A percentile compares a stretch with the other conserved stretches of the same genome.
Conservation (phyloP, 768 basidiomycete species). For the Tubosaeta sp. region DNA sequence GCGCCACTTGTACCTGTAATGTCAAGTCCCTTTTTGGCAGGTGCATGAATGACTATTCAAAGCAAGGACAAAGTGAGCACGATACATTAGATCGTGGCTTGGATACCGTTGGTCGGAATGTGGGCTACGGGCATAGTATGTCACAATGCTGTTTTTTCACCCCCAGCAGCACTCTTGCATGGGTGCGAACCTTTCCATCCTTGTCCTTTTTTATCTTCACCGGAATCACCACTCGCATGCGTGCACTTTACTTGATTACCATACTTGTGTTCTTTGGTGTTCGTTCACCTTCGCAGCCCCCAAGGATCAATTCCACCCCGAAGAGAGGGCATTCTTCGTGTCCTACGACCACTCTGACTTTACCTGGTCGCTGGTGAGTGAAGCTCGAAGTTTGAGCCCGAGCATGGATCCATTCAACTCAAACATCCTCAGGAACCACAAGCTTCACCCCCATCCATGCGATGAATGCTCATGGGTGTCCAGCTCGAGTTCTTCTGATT, state of each 20-base stretch:
- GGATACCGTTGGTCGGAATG: not conserved
- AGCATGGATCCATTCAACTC: constrained; percentile 48
- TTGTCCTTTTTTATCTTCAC: not conserved
- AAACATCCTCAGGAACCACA: constrained; percentile 51
- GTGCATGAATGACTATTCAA: not conserved
- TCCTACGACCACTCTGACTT: constrained; percentile 46
- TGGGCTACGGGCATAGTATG: too few relatives aligned
- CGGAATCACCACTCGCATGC: constrained; percentile 8
- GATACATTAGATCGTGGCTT: not conserved
- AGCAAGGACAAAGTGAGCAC: too few relatives aligned
- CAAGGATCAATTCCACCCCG: constrained; percentile 7
- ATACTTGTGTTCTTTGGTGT: constrained; percentile 16
- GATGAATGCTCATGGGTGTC: constrained; percentile 49
- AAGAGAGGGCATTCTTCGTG: constrained; percentile 33
- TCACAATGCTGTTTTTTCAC: too few relatives aligned
- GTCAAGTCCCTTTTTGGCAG: constrained; percentile 5
- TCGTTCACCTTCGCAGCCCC: constrained; percentile 8
- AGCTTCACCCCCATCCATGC: constrained; percentile 39
- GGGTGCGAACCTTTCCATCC: not conserved
- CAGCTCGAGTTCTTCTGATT: constrained; percentile 34
- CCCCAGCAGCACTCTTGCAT: too few relatives aligned
- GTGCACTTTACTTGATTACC: not conserved
- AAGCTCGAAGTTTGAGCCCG: too few relatives aligned
- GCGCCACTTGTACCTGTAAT: constrained; percentile 5
- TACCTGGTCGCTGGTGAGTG: constrained; percentile 33